A percentile compares a stretch with the other conserved stretches of the same genome.
phyloP scores from a whole-genome alignment of 371 early-diverging fungal species.

The Haplosporangium sp. region DNA sequence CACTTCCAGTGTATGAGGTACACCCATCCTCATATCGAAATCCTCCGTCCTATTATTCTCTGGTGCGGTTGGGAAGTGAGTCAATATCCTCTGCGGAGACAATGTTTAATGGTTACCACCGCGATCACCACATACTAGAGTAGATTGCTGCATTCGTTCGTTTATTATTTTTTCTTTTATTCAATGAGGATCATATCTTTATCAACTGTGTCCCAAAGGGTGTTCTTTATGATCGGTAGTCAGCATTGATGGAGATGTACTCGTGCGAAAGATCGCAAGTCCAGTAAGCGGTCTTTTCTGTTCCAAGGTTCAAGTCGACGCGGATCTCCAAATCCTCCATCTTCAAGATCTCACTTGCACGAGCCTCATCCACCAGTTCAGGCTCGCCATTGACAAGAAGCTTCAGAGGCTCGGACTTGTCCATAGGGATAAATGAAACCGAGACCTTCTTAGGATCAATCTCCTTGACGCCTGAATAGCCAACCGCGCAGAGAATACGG shows the following conservation, averaged over 20 bases:
- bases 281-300: constrained; percentile 84
- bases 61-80: no score
- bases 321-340: constrained; percentile 85
- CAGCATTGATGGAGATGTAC: constrained; percentile 94
- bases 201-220: no score
- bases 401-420: constrained; percentile 68
- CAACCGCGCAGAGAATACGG: constrained; percentile 86
- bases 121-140: no score
- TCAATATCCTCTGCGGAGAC: no score
- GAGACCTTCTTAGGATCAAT: constrained; percentile 82
- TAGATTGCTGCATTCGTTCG: no score
- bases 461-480: constrained; percentile 78
- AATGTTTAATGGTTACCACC: no score
- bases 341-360: constrained; percentile 85
- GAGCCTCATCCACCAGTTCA: constrained; percentile 78
- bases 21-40: no score
- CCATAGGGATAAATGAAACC: constrained; percentile 79
- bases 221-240: constrained; percentile 78
- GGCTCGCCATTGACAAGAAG: constrained; percentile 89
- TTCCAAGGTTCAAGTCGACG: constrained; percentile 83
- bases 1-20: no score
- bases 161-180: no score
- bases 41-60: no score
- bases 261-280: constrained; percentile 96
- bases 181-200: no score